Evolutionary conservation across 192 early-diverging fungal genomes (phyloP).

Genomic region (Umbelopsis ramanniana): DNA sequence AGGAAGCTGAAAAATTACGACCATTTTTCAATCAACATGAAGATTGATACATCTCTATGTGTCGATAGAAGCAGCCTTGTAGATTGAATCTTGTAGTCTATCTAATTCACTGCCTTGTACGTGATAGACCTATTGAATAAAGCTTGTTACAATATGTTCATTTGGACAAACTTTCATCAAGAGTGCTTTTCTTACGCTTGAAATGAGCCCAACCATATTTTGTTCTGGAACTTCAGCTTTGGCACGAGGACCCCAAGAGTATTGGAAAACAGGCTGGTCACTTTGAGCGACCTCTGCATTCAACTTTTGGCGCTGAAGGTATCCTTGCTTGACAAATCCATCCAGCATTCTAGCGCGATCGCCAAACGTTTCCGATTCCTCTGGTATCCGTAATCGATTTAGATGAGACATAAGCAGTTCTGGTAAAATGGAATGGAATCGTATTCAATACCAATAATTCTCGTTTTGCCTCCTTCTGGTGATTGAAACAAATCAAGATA

Average conservation of each 20-base stretch:
- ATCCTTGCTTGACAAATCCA: conserved; percentile 53
- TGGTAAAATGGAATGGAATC: not conserved
- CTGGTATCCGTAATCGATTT: conserved; percentile 36
- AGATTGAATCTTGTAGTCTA: conserved; percentile 14
- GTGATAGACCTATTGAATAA: conserved; percentile 1
- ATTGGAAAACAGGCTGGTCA: conserved; percentile 47
- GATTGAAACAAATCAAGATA: not conserved
- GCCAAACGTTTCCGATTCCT: conserved; percentile 34
- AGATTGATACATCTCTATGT: not conserved
- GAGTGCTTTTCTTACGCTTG: conserved; percentile 44
- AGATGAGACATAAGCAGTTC: conserved; percentile 27
- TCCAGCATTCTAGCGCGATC: conserved; percentile 44
- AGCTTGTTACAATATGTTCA: not conserved
- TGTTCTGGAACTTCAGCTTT: conserved; percentile 60
- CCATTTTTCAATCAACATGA: conserved; percentile 30
- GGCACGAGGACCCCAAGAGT: conserved; percentile 64
- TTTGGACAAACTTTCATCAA: not conserved
- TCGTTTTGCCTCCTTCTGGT: not conserved
- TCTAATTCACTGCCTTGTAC: conserved; percentile 13
- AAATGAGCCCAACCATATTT: conserved; percentile 59
- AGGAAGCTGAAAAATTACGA: conserved; percentile 56
- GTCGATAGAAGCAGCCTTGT: conserved; percentile 16
- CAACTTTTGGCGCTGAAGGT: conserved; percentile 50
- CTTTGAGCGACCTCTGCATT: conserved; percentile 34
- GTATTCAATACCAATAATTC: too few species aligned